Base-by-base conservation (phyloP, 2,329 filamentous ascomycete species). In the Diaporthe citri region DNA sequence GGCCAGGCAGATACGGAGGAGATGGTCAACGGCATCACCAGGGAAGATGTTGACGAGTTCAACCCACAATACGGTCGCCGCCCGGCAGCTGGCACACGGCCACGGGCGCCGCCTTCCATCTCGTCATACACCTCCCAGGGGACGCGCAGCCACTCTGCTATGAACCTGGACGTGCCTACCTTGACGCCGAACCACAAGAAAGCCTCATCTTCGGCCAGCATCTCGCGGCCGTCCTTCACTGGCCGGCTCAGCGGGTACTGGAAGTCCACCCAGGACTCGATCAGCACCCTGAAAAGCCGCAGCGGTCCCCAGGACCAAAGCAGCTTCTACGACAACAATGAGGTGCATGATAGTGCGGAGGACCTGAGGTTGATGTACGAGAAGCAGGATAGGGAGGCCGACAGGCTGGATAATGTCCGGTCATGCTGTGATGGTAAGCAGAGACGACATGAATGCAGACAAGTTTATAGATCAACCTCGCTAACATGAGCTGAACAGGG, bases 361-460 rank as follows among this genome's bases (percentile, higher is more conserved):
- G 95, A 98, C 81, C 83, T 98, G 74, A 89, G 95, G 74, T 90
- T 93, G 77, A 92, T 96, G 77, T 94, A 96, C 79, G 94, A 96
- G 84, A 88, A 90, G 77, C 93, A 95, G 81, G 93, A 96, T 80
- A 88, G 91, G 72, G 94, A 96, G 78, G 88, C 93, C 36, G 94
- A 96, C 81, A 90, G 93, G 77, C 88, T 98, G 80, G 96, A 98
- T 88, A 98, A 99, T 83, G 97, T 99, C 78, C 90, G 97, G 82
- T 96, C 96, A 75, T 99, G 97, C 86, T 99, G 97, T 84, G 97
- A 98, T 90, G 97, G 96, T 96, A 89, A 90, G 93, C 57, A 52
- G 22, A 69, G 46, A 15, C 31, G 51, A 48, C 1, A 3, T n/a
- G 5, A 7, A 8, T 22, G 34, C 8, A 36, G 9, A 13, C 25